These are phyloP conservation scores for Juglanconis sp. DNA, from an alignment of 2,329 filamentous ascomycete genomes.

Conservation along the genomic window DNA sequence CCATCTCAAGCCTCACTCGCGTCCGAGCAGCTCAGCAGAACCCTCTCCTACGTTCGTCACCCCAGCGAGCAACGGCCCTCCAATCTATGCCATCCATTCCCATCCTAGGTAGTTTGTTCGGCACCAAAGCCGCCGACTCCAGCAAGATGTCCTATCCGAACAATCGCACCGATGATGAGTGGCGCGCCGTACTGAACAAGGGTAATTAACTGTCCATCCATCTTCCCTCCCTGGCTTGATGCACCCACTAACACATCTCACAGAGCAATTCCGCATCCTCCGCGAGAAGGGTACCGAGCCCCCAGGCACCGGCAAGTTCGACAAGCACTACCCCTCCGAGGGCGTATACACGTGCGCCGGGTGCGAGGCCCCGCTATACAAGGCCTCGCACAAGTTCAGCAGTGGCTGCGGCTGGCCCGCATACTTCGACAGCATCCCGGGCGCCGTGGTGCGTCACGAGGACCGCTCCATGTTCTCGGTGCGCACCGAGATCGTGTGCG, in stretches of 20 bases:
- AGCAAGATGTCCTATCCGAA: constrained; percentile 69
- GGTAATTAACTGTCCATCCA: constrained; percentile 30
- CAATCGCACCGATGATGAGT: constrained; percentile 77
- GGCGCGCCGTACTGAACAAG: constrained; percentile 76
- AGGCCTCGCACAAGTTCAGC: constrained; percentile 90
- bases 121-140: constrained; percentile 50
- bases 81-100: constrained; percentile 74
- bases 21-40: constrained; percentile 25
- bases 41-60: constrained; percentile 20
- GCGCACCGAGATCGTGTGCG: constrained; percentile 89
- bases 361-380: constrained; percentile 86
- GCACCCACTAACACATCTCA: background rate
- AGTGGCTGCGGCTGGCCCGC: constrained; percentile 97
- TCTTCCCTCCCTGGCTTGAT: background rate
- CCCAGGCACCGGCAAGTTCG: constrained; percentile 75
- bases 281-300: constrained; percentile 89
- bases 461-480: constrained; percentile 78
- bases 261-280: constrained; percentile 94
- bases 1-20: constrained; percentile 44
- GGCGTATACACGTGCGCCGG: constrained; percentile 87
- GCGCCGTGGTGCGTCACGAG: constrained; percentile 78
- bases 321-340: constrained; percentile 74
- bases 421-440: constrained; percentile 93
- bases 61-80: constrained; percentile 28
- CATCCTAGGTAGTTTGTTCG: constrained; percentile 74